phyloP scores from a whole-genome alignment of 2,329 filamentous ascomycete species.

The Neophaeococcomyces aloes region DNA sequence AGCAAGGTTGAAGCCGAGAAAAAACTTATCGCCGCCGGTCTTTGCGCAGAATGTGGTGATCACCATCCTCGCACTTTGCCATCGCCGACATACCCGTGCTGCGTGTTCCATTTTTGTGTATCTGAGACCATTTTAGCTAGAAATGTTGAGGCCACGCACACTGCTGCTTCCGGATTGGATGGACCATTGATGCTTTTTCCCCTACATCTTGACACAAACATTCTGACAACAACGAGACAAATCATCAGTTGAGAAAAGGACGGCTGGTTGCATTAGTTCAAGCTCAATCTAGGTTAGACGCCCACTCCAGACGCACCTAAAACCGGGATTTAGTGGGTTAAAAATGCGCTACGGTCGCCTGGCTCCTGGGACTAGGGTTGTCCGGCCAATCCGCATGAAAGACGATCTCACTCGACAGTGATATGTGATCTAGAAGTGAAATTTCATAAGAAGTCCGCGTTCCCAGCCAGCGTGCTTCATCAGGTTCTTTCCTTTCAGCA shows the following conservation, averaged over 20 bases:
- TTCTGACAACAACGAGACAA: background rate
- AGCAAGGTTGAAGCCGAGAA: background rate
- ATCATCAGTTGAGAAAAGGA: conserved; percentile 4
- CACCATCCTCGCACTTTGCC: no score
- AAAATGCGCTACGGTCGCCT: background rate
- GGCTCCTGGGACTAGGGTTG: background rate
- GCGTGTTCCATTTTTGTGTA: background rate
- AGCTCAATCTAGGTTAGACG: background rate
- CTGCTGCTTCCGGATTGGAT: background rate
- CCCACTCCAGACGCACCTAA: background rate
- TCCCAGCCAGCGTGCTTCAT: conserved; percentile 4
- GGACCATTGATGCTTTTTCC: background rate
- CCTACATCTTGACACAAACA: background rate
- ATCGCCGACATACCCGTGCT: background rate
- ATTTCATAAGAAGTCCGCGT: background rate
- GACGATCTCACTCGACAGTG: background rate
- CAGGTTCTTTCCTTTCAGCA: background rate
- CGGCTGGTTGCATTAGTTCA: background rate
- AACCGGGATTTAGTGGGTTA: background rate
- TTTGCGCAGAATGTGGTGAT: no score
- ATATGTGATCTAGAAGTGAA: conserved; percentile 2
- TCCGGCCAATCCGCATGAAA: conserved; percentile 3
- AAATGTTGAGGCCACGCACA: background rate
- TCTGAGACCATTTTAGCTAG: conserved; percentile 1
- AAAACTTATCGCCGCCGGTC: no score